Percentiles rank a stretch among this genome's conserved stretches.
Conservation (phyloP, 1,284 basidiomycete genomes). For the Thelephora terrestris region DNA sequence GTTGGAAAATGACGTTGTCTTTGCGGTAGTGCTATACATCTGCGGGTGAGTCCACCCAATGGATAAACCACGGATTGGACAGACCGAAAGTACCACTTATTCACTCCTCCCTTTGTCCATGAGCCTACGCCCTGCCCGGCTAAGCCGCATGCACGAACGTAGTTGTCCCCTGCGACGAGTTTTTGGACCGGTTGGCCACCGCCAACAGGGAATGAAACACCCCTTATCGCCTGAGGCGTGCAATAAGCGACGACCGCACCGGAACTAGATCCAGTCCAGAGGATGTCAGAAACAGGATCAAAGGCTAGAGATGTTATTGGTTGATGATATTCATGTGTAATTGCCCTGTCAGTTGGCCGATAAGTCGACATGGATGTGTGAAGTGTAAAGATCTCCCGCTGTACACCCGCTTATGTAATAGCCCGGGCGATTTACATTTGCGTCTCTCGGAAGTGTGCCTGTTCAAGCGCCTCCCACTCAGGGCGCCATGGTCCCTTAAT, state of each 20-base stretch:
- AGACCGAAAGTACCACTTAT: constrained; percentile 69
- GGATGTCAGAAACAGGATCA: constrained; percentile 82
- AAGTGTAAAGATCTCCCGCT: no score
- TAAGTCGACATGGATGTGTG: constrained; percentile 33
- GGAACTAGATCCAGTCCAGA: constrained; percentile 77
- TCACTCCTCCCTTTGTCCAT: constrained; percentile 75
- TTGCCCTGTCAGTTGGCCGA: constrained; percentile 23
- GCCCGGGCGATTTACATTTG: no score
- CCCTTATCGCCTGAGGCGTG: constrained; percentile 53
- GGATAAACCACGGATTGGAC: constrained; percentile 12
- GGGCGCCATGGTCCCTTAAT: no score
- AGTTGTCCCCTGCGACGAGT: constrained; percentile 64
- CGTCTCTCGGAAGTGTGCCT: no score
- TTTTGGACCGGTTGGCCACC: constrained; percentile 57
- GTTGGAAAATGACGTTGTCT: constrained; percentile 53
- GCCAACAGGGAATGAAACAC: constrained; percentile 71
- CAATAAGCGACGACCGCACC: constrained; percentile 73
- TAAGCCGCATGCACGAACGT: constrained; percentile 54
- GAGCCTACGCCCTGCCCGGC: constrained; percentile 55
- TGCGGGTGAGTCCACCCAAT: neutral
- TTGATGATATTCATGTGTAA: constrained; percentile 34
- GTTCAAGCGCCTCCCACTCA: neutral
- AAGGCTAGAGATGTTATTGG: constrained; percentile 71
- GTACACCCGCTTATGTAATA: neutral
- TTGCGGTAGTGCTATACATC: constrained; percentile 27